Percentiles rank a stretch among this genome's conserved stretches.
These are phyloP conservation scores for Amphirosellinia nigrospora DNA, from an alignment of 495 filamentous ascomycete genomes.

Conservation along the genomic window DNA sequence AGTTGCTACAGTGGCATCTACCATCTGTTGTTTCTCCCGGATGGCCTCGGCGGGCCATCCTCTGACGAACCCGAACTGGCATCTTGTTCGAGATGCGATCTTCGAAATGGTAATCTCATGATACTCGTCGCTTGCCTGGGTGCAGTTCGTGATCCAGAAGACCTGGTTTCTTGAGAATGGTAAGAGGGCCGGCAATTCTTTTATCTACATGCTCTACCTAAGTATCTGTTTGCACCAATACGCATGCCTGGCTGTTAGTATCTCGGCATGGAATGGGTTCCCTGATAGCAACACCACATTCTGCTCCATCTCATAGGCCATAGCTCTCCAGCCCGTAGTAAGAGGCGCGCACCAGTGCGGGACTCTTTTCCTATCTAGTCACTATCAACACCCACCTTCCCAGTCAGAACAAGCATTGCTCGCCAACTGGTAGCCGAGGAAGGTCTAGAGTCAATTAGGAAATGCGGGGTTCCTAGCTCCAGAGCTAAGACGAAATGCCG, in stretches of 20 bases:
- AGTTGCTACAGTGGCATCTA: slow-evolving; percentile 33
- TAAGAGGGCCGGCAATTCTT: background rate
- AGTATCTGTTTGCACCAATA: background rate
- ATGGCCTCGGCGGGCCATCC: background rate
- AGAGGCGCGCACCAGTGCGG: background rate
- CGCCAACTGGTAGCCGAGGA: background rate
- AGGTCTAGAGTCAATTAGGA: background rate
- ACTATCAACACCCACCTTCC: slow-evolving; percentile 22
- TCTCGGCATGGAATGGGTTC: background rate
- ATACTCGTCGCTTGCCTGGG: background rate
- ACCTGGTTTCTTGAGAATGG: background rate
- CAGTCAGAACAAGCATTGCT: slow-evolving; percentile 22
- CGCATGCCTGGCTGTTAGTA: background rate
- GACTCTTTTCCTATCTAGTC: background rate
- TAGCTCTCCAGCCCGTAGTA: background rate
- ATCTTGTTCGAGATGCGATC: background rate
- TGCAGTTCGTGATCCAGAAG: background rate
- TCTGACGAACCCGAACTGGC: background rate
- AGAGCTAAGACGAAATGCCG: background rate
- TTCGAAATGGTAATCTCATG: slow-evolving; percentile 20
- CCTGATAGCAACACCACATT: slow-evolving; percentile 11
- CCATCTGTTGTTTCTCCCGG: background rate
- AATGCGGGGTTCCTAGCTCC: slow-evolving; percentile 18
- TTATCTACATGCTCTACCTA: slow-evolving; percentile 10
- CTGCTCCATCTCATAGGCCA: slow-evolving; percentile 12